phyloP scores from a whole-genome alignment of 2,329 filamentous ascomycete species.

The Fusarium longipes region DNA sequence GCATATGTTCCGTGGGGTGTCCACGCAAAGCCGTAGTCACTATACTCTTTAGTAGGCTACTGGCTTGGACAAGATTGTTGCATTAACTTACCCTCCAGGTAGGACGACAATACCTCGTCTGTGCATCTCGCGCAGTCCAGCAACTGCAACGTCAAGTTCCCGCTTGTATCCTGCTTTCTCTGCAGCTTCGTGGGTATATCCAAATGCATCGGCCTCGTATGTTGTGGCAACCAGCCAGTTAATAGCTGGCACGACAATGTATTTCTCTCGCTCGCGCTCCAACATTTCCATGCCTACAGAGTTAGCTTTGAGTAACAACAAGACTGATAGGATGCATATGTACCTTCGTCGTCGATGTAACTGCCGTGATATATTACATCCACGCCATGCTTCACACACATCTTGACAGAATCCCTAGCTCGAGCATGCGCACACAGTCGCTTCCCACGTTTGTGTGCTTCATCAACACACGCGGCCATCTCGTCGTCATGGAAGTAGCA shows the following conservation, averaged over 20 bases:
- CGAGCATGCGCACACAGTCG: constrained; percentile 28
- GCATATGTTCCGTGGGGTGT: background rate
- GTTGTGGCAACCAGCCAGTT: background rate
- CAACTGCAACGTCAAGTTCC: background rate
- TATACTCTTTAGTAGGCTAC: background rate
- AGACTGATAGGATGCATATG: background rate
- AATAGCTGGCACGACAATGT: background rate
- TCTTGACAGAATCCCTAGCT: constrained; percentile 28
- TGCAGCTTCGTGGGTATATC: background rate
- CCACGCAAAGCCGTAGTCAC: background rate
- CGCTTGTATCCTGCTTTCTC: background rate
- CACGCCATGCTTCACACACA: constrained; percentile 26
- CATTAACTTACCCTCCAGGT: background rate
- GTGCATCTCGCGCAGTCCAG: background rate
- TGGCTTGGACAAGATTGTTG: background rate
- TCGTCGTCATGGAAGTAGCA: constrained; percentile 20
- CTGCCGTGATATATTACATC: constrained; percentile 31
- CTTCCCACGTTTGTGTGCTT: constrained; percentile 25
- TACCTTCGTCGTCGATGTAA: constrained; percentile 28
- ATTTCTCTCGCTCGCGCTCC: background rate
- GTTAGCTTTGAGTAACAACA: background rate
- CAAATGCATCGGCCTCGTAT: background rate
- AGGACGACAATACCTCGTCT: background rate
- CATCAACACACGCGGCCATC: constrained; percentile 21
- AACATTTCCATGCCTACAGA: background rate